Evolutionary conservation across 2,329 filamentous ascomycete species (phyloP).

Genomic region (Arthrocladium fulminans): DNA sequence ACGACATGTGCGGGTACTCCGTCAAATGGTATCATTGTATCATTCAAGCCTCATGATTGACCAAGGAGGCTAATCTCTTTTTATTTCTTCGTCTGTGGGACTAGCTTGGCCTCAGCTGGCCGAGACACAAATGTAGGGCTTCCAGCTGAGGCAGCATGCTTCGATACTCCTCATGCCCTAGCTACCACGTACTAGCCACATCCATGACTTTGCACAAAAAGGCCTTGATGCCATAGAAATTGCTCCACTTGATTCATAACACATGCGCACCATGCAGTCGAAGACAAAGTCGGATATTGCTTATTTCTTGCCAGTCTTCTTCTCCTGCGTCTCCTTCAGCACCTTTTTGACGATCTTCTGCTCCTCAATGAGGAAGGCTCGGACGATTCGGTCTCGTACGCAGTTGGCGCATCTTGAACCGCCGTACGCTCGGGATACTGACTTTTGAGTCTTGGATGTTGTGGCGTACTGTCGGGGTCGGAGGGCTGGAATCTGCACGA

Average conservation of each 20-base stretch:
- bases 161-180: background rate
- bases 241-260: too few relatives aligned
- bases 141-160: background rate
- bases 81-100: background rate
- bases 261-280: too few relatives aligned
- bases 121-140: background rate
- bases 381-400: constrained; percentile 94
- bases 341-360: constrained; percentile 99
- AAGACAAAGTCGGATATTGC: background rate
- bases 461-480: constrained; percentile 95
- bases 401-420: constrained; percentile 98
- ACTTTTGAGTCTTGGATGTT: constrained; percentile 99
- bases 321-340: constrained; percentile 92
- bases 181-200: background rate
- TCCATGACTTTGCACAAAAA: background rate
- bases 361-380: constrained; percentile 99
- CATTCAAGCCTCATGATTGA: background rate
- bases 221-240: background rate
- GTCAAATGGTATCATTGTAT: background rate
- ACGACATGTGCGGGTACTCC: background rate
- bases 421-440: constrained; percentile 95
- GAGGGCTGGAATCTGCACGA: constrained; percentile 73
- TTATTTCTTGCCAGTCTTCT: constrained; percentile 55
- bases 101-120: background rate
- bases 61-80: background rate